A percentile compares a stretch with the other conserved stretches of the same genome.
These are phyloP conservation scores for Albophoma yamanashiensis DNA, from an alignment of 2,329 filamentous ascomycete species.

Conservation along the genomic window DNA sequence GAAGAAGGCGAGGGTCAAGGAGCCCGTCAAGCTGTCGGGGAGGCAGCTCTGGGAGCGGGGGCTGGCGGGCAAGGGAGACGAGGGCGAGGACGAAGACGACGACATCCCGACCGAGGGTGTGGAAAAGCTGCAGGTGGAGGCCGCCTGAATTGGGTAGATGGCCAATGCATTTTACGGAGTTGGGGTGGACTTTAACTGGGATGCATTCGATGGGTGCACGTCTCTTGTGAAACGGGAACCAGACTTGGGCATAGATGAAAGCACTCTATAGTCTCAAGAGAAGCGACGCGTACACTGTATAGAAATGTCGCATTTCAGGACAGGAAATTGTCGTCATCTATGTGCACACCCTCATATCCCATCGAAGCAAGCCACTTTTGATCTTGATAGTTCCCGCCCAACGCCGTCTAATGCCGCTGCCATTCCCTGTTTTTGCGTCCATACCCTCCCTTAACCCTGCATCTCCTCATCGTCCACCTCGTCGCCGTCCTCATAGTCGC, in stretches of 20 bases:
- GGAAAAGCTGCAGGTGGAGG: conserved; percentile 62
- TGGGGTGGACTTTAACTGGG: background rate
- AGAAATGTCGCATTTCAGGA: conserved; percentile 9
- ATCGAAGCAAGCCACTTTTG: conserved; percentile 1
- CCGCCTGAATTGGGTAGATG: conserved; percentile 13
- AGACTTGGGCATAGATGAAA: background rate
- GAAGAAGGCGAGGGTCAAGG: conserved; percentile 68
- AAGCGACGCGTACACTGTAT: background rate
- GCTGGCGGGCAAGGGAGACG: conserved; percentile 54
- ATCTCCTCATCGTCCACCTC: conserved; percentile 41
- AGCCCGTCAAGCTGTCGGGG: conserved; percentile 61
- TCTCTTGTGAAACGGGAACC: background rate
- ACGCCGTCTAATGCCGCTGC: conserved; percentile 12
- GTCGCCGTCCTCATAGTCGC: conserved; percentile 40
- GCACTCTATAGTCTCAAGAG: background rate
- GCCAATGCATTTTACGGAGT: background rate
- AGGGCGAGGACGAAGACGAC: conserved; percentile 57
- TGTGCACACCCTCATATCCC: background rate
- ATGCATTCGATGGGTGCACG: background rate
- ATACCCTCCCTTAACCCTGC: conserved; percentile 24
- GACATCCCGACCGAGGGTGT: conserved; percentile 48
- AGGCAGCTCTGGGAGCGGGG: conserved; percentile 71
- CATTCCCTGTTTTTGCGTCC: background rate
- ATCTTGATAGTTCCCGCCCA: conserved; percentile 4
- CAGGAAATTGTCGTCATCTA: background rate